Evolutionary conservation across 2,329 filamentous ascomycete species (phyloP), one percentile per base, ranked within the genome.

Genomic region (Claviceps sp.): DNA sequence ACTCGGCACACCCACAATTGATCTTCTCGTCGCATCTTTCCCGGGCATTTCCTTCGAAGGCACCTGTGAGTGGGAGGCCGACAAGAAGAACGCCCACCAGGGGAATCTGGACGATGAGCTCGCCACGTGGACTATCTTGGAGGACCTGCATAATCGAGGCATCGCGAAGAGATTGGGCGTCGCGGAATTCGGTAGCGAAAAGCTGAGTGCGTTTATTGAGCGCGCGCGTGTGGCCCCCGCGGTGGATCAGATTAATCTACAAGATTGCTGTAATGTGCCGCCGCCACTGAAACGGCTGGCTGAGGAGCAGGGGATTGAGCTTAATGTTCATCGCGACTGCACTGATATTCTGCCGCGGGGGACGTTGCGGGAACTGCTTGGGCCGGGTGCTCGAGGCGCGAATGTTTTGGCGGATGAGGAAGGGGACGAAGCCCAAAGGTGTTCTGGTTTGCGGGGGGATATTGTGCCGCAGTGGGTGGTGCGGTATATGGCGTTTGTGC

Each of bases 401-500:
- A 86, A 86, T 7, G 77, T 96, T 9, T 72, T 96, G 54, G 83
- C 84, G 5, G 79, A 80, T 38, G 43, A 69, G n/a, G 72, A 75
- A 7, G 68, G 20, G 9, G 18, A 73, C 63, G 61, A 70, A 13
- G 65, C 9, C 9, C 30, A 67, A 18, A 67, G 20, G 8, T 9
- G 20, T 20, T 18, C 72, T 9, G 85, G 86, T 0, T 71, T 95
- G 53, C 75, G 78, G 58, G 90, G 89, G 4, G 82, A 95, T 57
- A 77, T 97, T 48, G 78, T 81, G 54, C 90, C 93, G 30, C 83
- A 91, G 65, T 98, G 93, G 91, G 93, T 97, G 30, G 85, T 91
- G 59, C 95, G 97, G 66, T 98, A 98, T 66, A 96, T 91, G 40
- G 93, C 93, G 1, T 91, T 97, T 54, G 88, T 97, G 42, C 86